Base-by-base conservation (phyloP, 805 yeast genomes). In the Wickerhamomyces pijperi region DNA sequence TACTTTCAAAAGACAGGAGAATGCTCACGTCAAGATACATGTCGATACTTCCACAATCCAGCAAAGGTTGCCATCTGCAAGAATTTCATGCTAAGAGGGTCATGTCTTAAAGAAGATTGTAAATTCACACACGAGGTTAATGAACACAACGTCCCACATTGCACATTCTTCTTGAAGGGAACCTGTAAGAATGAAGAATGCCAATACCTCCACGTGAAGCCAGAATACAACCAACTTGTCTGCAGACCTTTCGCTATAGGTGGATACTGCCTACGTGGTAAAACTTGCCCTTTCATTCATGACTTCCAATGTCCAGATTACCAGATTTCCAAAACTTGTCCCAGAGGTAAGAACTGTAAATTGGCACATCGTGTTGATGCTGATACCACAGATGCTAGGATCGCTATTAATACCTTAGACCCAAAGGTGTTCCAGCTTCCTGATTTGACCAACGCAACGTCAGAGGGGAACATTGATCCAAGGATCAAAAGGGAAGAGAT, bases 181-280 rank as follows among this genome's bases (percentile, higher is more conserved):
- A 42, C 55, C 13, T 77, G 84, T 51, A 56, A 62, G 2, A 74
- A 74, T 42, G 48, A 51, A 4, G 56, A 65, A 28, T 77, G 84
- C 56, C 61, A 56, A 48, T 85, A 53, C 48, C 60, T 64, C 28
- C 83, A 69, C 57, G 69, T 64, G 61, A 49, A 49, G 38, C 73
- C 65, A 31, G 56, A 46, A 20, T 48, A 54, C 35, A 25, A 14
- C 9, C 67, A 63, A 21, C 58, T 76, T 3, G 63, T 74, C 1
- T 83, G 94, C 51, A 63, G 84, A 18, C 76, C 71, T 21, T 84
- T 83, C 61, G 70, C 88, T 4, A 48, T 77, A 28, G 72, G 73
- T 15, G 87, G 88, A 1, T 81, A 72, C 60, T 84, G 94, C 56
- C 70, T 63, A 23, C 55, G 72, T 19, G 94, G 92, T 0, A 50